These are phyloP conservation scores for Lasiodiplodia gonubiensis DNA, from an alignment of 2,329 filamentous ascomycete species.

Conservation along the genomic window DNA sequence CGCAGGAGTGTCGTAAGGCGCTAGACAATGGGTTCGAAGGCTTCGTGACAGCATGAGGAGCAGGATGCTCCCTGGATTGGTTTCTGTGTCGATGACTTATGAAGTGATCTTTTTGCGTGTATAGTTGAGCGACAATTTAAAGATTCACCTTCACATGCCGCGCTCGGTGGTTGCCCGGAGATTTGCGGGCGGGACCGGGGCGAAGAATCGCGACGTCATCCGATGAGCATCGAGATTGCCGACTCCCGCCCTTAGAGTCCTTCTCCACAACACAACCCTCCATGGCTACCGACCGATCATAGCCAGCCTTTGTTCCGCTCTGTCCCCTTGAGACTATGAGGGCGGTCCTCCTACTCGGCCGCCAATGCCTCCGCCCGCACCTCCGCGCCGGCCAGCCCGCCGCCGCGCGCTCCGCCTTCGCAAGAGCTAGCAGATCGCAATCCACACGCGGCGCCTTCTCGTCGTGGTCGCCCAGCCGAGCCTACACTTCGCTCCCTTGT, in stretches of 20 bases:
- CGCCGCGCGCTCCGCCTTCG: conserved; percentile 35
- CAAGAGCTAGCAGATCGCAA: conserved; percentile 8
- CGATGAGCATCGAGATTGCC: conserved; percentile 1
- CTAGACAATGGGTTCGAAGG: conserved; percentile 46
- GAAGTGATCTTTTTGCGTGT: neutral
- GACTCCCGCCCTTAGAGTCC: neutral
- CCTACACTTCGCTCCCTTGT: conserved; percentile 2
- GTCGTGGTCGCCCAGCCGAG: neutral
- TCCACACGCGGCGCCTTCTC: conserved; percentile 17
- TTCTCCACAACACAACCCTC: neutral
- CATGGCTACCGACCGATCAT: conserved; percentile 27
- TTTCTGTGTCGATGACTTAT: neutral
- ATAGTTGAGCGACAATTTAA: too few relatives aligned
- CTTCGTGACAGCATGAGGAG: conserved; percentile 34
- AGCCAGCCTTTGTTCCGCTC: conserved; percentile 3
- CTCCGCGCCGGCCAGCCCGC: conserved; percentile 38
- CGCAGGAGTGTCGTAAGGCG: conserved; percentile 46
- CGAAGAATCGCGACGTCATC: conserved; percentile 22
- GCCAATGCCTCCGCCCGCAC: conserved; percentile 55
- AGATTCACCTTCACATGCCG: too few relatives aligned
- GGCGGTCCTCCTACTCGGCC: conserved; percentile 55
- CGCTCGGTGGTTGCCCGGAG: conserved; percentile 1
- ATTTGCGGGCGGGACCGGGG: conserved; percentile 1
- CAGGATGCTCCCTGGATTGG: neutral
- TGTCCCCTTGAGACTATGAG: conserved; percentile 51